Percentiles rank a stretch among this genome's conserved stretches.
Evolutionary conservation across 495 filamentous ascomycete genomes (phyloP).

Genomic region (Delitschia confertaspora): DNA sequence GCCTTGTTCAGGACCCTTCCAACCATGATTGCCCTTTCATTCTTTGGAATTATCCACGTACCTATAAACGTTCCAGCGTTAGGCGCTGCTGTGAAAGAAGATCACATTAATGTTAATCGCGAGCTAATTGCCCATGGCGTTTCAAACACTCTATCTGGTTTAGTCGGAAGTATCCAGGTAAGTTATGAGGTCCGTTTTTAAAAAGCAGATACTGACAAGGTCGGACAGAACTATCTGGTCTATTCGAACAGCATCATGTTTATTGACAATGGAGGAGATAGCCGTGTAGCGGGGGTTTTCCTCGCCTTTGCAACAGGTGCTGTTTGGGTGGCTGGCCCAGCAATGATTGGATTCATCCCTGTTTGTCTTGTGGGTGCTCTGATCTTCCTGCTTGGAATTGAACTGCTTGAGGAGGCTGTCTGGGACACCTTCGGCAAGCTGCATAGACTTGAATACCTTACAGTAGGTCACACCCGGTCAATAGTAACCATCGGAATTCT

Average conservation of each 20-base stretch:
- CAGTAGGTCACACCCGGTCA: conserved; percentile 42
- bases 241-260: conserved; percentile 96
- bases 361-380: conserved; percentile 93
- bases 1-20: conserved; percentile 75
- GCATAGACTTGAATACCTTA: conserved; percentile 77
- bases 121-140: conserved; percentile 90
- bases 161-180: conserved; percentile 78
- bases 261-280: conserved; percentile 81
- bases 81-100: conserved; percentile 78
- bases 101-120: conserved; percentile 80
- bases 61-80: conserved; percentile 95
- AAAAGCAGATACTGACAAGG: background rate
- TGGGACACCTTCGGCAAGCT: conserved; percentile 82
- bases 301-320: conserved; percentile 71
- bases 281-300: conserved; percentile 75
- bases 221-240: conserved; percentile 86
- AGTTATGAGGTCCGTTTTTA: no score
- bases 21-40: conserved; percentile 94
- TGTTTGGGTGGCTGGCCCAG: conserved; percentile 75
- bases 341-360: conserved; percentile 85
- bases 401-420: conserved; percentile 77
- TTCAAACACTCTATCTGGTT: conserved; percentile 83
- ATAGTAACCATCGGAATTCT: background rate
- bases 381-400: conserved; percentile 89
- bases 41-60: conserved; percentile 94